These are phyloP conservation scores for Eucalyptus erythrocorys DNA, from an alignment of 345 rosid species.

Conservation along the genomic window DNA sequence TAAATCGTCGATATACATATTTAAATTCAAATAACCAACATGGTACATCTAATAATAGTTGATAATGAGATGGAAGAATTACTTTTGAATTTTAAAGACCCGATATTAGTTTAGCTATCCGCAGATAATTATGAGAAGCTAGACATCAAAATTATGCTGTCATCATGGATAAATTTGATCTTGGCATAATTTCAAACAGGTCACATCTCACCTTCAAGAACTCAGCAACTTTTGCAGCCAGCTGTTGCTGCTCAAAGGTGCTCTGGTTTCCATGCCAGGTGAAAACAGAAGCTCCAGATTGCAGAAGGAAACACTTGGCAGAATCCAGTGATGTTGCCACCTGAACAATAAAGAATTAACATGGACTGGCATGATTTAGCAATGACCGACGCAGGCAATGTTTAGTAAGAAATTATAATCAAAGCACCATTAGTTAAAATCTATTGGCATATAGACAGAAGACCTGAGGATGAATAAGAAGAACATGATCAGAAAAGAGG, in stretches of 20 bases:
- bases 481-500: background rate
- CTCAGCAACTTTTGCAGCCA: conserved; percentile 75
- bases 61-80: background rate
- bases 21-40: background rate
- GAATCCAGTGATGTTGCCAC: conserved; percentile 83
- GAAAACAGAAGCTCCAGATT: conserved; percentile 82
- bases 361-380: background rate
- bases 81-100: background rate
- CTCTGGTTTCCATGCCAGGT: conserved; percentile 95
- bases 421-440: background rate
- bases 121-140: background rate
- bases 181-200: background rate
- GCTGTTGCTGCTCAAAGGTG: conserved; percentile 82
- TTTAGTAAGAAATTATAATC: background rate
- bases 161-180: background rate
- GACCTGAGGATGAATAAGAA: background rate
- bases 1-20: background rate
- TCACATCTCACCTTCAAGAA: conserved; percentile 55
- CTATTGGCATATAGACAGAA: background rate
- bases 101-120: background rate
- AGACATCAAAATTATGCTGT: background rate
- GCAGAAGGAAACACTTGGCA: conserved; percentile 81
- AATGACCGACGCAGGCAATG: background rate
- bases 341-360: conserved; percentile 18
- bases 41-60: background rate